Percentiles rank a stretch among this genome's conserved stretches.
These are phyloP conservation scores for Aspergillus fructus DNA, from an alignment of 2,329 filamentous ascomycete species.

Conservation along the genomic window DNA sequence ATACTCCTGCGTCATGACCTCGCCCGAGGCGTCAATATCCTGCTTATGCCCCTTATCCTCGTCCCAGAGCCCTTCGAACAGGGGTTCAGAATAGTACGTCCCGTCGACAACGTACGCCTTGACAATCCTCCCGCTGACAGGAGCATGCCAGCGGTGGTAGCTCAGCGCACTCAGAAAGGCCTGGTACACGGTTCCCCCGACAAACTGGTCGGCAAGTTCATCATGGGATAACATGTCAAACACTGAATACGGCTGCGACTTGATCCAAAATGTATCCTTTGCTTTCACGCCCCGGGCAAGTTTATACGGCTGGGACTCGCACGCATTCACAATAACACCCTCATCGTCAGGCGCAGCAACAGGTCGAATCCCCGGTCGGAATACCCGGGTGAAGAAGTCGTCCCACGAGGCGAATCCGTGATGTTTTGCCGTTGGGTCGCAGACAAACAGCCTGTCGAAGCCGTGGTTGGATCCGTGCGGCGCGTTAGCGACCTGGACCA, in stretches of 20 bases:
- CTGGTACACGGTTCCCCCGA: slow-evolving; percentile 67
- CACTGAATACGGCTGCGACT: slow-evolving; percentile 67
- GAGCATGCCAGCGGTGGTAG: slow-evolving; percentile 72
- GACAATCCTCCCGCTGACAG: slow-evolving; percentile 62
- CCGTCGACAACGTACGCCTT: slow-evolving; percentile 61
- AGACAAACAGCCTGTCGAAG: slow-evolving; percentile 22
- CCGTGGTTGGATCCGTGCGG: slow-evolving; percentile 37
- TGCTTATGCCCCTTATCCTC: slow-evolving; percentile 17
- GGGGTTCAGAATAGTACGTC: slow-evolving; percentile 66
- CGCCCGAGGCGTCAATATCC: slow-evolving; percentile 28
- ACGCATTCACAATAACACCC: slow-evolving; percentile 60
- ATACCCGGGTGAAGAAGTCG: slow-evolving; percentile 64
- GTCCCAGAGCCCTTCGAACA: slow-evolving; percentile 49
- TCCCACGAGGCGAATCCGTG: slow-evolving; percentile 67
- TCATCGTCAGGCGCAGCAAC: slow-evolving; percentile 54
- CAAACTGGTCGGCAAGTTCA: slow-evolving; percentile 52
- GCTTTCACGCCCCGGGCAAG: slow-evolving; percentile 52
- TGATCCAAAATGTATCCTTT: slow-evolving; percentile 66
- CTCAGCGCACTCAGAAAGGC: slow-evolving; percentile 66
- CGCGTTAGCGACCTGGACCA: slow-evolving; percentile 13
- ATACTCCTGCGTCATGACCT: slow-evolving; percentile 60
- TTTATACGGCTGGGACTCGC: slow-evolving; percentile 62
- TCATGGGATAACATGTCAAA: slow-evolving; percentile 63
- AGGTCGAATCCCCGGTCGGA: slow-evolving; percentile 57
- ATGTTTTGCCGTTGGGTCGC: slow-evolving; percentile 19